Percentiles rank a stretch among this genome's conserved stretches.
phyloP scores from a whole-genome alignment of 495 filamentous ascomycete genomes.

The Neurospora sublineolata region DNA sequence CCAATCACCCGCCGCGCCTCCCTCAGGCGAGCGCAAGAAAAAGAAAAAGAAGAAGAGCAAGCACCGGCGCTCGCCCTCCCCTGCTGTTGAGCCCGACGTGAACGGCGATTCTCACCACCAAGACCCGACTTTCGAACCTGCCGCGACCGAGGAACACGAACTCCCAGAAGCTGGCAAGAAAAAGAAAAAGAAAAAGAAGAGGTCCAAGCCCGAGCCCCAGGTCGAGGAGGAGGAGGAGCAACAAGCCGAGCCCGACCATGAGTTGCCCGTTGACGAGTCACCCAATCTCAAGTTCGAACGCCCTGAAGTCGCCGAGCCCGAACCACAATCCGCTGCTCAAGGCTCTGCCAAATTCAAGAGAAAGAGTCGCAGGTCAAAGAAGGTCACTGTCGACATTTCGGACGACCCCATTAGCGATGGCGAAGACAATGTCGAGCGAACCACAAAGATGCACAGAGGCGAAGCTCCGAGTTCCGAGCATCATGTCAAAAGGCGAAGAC shows the following conservation, averaged over 20 bases:
- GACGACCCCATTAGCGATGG: neutral
- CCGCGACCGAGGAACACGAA: neutral
- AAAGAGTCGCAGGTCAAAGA: neutral
- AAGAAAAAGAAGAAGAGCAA: neutral
- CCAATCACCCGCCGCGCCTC: neutral
- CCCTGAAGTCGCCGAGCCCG: neutral
- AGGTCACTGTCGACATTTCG: neutral
- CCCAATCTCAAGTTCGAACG: neutral
- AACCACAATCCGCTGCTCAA: neutral
- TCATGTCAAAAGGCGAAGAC: neutral
- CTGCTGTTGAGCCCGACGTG: neutral
- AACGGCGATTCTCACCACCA: neutral
- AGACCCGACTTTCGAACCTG: neutral
- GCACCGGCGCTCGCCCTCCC: neutral
- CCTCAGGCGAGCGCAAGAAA: neutral
- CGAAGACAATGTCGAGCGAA: neutral
- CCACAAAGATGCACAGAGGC: neutral
- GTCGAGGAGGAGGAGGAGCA: neutral
- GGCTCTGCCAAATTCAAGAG: neutral
- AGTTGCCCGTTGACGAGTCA: neutral
- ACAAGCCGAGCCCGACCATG: neutral
- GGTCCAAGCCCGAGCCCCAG: neutral
- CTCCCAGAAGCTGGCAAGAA: neutral
- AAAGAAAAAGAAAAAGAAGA: neutral
- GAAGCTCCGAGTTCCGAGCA: neutral